These are phyloP conservation scores for Thelonectria olida DNA, from an alignment of 2,329 filamentous ascomycete species.

Conservation along the genomic window DNA sequence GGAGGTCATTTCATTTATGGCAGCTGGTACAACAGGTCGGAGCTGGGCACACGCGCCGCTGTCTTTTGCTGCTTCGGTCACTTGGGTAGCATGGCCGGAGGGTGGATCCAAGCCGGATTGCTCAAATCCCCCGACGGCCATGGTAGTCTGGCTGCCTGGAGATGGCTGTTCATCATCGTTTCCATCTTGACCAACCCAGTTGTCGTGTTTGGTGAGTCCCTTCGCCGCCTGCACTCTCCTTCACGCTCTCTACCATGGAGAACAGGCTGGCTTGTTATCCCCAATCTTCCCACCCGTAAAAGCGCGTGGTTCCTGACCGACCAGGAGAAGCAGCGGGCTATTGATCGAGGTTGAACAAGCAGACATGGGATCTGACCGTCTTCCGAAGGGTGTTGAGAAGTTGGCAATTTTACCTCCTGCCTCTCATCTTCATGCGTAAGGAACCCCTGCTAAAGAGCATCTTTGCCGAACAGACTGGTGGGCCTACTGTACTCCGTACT, in stretches of 20 bases:
- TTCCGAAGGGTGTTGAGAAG: slow-evolving; percentile 10
- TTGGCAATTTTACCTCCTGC: slow-evolving; percentile 13
- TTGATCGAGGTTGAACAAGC: slow-evolving; percentile 1
- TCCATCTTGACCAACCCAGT: slow-evolving; percentile 53
- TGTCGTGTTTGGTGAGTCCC: slow-evolving; percentile 47
- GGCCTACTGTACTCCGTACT: too few relatives aligned
- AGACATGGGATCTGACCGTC: slow-evolving; percentile 9
- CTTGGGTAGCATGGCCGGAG: slow-evolving; percentile 54
- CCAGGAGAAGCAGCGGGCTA: slow-evolving; percentile 7
- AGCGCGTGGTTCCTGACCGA: slow-evolving; percentile 9
- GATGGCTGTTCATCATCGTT: slow-evolving; percentile 55
- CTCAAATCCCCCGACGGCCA: slow-evolving; percentile 46
- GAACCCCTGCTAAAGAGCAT: not conserved
- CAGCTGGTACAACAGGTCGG: slow-evolving; percentile 54
- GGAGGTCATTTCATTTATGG: slow-evolving; percentile 56
- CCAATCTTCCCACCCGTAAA: slow-evolving; percentile 6
- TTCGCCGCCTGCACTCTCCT: not conserved
- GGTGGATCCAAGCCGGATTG: slow-evolving; percentile 55
- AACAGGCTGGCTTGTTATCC: slow-evolving; percentile 8
- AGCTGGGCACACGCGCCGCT: slow-evolving; percentile 51
- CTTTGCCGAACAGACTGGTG: too few relatives aligned
- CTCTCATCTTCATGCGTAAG: slow-evolving; percentile 12
- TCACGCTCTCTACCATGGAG: not conserved
- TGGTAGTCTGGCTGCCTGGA: slow-evolving; percentile 50
- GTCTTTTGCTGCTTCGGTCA: slow-evolving; percentile 54